Evolutionary conservation across 352 stramenopile species (phyloP), one percentile per base, ranked within the genome.

Genomic region (Blastocystis hominis): DNA sequence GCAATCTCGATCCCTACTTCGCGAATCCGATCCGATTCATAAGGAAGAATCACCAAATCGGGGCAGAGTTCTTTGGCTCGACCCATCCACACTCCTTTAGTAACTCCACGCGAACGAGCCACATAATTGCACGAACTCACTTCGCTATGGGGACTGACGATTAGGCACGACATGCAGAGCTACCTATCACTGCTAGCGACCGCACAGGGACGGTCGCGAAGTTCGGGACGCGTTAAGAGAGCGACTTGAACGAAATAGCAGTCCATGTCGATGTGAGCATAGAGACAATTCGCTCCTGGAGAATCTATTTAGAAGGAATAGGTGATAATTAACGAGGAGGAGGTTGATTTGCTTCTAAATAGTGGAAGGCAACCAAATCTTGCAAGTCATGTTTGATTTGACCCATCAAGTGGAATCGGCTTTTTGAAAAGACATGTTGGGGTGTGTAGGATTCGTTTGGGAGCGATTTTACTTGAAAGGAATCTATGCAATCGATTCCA

Each of bases 191-290:
- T 34, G 44, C 72, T 84, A 5, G 72, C 50, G 46, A 84, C 72
- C 7, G 53, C 72, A 10, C 59, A n/a, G 40, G 72, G 47, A 42
- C 30, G 55, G 36, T 53, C 20, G 10, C 17, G 15, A 10, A 84
- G 30, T 30, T 84, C 72, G 15, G 72, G 72, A 30, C 62, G 72
- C 3, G 0, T 15, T 24, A 84, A 24, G 1, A 84, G 47, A 34
- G 72, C 72, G 17, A 84, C 54, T 68, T 84, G 72, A 64, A 84
- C 72, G 55, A 84, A 84, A 30, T 84, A 84, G 20, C 72, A 84
- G 44, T 84, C 72, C 72, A 84, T 84, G 44, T 84, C 72, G 47
- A 84, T 66, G 24, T 84, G 72, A 30, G 72, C 72, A 40, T 84
- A 84, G 34, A 84, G 66, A 34, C 72, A 84, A 7, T 84, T 24